phyloP scores from a whole-genome alignment of 345 rosid genomes.

The Hibiscus tridactylites region DNA sequence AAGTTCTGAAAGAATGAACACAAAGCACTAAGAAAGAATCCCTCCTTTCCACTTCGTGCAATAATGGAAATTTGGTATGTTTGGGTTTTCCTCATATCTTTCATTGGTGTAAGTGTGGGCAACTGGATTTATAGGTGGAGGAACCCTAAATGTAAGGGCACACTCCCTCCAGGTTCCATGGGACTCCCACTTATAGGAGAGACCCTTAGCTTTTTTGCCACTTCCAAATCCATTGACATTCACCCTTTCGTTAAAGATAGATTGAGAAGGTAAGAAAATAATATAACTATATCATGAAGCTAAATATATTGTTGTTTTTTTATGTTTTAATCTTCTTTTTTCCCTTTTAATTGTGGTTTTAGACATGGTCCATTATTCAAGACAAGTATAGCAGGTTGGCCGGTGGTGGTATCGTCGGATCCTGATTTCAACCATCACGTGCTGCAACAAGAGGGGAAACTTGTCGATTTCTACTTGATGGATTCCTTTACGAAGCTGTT shows the following conservation, averaged over 20 bases:
- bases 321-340: too few relatives aligned
- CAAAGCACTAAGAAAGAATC: neutral
- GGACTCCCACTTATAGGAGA: neutral
- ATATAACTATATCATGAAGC: neutral
- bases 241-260: neutral
- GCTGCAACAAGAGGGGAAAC: constrained; percentile 14
- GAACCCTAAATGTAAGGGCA: neutral
- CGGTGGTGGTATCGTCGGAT: constrained; percentile 11
- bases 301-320: too few relatives aligned
- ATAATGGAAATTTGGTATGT: neutral
- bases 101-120: neutral
- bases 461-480: constrained; percentile 8
- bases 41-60: neutral
- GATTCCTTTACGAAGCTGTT: constrained; percentile 5
- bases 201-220: neutral
- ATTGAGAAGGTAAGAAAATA: neutral
- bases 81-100: neutral
- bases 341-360: neutral
- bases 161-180: neutral
- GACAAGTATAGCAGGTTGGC: constrained; percentile 14
- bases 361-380: constrained; percentile 14
- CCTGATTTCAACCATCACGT: constrained; percentile 11
- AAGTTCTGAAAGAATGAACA: neutral
- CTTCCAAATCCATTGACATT: neutral
- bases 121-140: neutral